A percentile compares a stretch with the other conserved stretches of the same genome.
Conservation (phyloP, 2,329 filamentous ascomycete species). For the Fusarium anguioides region DNA sequence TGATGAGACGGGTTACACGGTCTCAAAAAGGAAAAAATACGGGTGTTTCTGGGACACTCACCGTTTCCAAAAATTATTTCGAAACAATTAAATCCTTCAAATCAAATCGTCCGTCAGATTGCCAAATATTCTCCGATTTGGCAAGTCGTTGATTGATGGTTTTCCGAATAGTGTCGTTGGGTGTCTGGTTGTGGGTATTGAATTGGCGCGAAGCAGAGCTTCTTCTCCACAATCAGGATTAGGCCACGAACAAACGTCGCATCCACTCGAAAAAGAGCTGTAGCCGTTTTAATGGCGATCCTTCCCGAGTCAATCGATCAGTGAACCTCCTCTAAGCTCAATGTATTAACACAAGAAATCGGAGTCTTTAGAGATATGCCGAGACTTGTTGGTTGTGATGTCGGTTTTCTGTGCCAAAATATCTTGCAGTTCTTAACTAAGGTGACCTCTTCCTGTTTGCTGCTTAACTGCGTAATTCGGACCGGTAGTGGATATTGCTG, state of each 20-base stretch:
- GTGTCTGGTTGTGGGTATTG: slow-evolving; percentile 2
- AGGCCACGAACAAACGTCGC: neutral
- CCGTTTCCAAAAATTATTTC: slow-evolving; percentile 11
- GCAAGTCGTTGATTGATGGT: neutral
- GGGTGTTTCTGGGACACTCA: slow-evolving; percentile 29
- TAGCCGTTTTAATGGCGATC: neutral
- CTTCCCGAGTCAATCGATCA: neutral
- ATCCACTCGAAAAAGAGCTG: slow-evolving; percentile 11
- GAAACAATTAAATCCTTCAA: neutral
- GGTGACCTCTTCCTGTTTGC: neutral
- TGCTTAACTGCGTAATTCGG: neutral
- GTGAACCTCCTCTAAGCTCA: slow-evolving; percentile 1
- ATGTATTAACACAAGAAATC: neutral
- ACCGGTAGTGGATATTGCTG: neutral
- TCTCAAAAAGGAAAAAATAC: slow-evolving; percentile 17
- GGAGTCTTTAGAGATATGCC: neutral
- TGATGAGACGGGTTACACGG: slow-evolving; percentile 20
- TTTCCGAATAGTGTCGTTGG: neutral
- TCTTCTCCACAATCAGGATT: slow-evolving; percentile 23
- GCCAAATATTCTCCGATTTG: neutral
- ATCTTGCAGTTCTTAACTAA: neutral
- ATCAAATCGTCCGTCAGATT: neutral
- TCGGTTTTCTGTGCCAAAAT: neutral
- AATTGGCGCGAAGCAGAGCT: slow-evolving; percentile 2
- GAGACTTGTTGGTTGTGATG: neutral